Percentiles rank a stretch among this genome's conserved stretches.
These are phyloP conservation scores for Chaetomium fimeti DNA, from an alignment of 495 filamentous ascomycete species.

Conservation along the genomic window DNA sequence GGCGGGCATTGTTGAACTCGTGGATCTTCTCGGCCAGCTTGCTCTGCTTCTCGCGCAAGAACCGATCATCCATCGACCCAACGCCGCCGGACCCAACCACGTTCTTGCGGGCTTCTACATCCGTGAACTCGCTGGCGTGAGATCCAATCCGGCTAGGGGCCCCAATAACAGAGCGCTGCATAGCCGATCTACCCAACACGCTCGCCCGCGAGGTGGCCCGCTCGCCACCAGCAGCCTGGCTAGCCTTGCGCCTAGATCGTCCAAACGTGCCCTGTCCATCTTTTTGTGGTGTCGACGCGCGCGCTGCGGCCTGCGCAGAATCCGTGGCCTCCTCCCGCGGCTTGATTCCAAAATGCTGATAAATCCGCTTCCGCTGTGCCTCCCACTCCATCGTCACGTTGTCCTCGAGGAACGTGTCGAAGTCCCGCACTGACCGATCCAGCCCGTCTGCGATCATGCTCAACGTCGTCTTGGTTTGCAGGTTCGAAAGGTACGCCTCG, in stretches of 20 bases:
- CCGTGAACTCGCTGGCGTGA: constrained; percentile 61
- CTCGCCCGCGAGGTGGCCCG: constrained; percentile 50
- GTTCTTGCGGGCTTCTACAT: constrained; percentile 59
- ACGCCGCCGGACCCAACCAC: constrained; percentile 37
- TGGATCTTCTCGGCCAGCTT: constrained; percentile 74
- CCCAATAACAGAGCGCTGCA: constrained; percentile 83
- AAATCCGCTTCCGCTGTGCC: constrained; percentile 83
- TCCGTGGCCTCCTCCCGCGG: constrained; percentile 58
- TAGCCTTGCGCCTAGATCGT: constrained; percentile 51
- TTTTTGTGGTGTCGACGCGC: constrained; percentile 53
- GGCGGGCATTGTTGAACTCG: constrained; percentile 67
- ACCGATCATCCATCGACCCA: constrained; percentile 63
- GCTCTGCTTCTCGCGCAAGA: constrained; percentile 74
- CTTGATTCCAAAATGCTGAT: constrained; percentile 91
- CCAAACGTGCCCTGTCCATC: constrained; percentile 46
- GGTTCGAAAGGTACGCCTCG: constrained; percentile 73
- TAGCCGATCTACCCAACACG: constrained; percentile 67
- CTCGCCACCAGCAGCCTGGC: constrained; percentile 38
- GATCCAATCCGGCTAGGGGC: constrained; percentile 60
- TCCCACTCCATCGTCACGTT: constrained; percentile 96
- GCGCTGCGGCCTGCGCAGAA: neutral
- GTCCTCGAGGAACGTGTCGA: constrained; percentile 88
- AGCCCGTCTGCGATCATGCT: constrained; percentile 88
- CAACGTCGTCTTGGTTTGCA: constrained; percentile 86
- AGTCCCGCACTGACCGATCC: constrained; percentile 80